Percentiles rank a stretch among this genome's conserved stretches.
These are phyloP conservation scores for Sarcodon aspratus DNA, from an alignment of 768 basidiomycete species.

Conservation along the genomic window DNA sequence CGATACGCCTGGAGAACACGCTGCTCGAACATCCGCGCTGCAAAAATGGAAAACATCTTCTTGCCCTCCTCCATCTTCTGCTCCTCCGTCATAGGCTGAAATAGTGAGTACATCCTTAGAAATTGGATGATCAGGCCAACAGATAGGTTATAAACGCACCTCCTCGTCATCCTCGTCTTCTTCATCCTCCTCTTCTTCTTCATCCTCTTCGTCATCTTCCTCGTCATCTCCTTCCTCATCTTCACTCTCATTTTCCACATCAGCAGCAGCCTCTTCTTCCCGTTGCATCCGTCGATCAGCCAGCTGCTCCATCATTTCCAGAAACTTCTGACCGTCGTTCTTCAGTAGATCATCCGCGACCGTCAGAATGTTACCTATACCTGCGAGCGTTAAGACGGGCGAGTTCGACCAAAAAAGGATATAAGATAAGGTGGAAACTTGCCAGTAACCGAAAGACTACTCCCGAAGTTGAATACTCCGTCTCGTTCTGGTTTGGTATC, in stretches of 20 bases:
- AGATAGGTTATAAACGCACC: conserved; percentile 10
- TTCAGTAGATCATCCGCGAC: conserved; percentile 98
- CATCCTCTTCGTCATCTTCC: conserved; percentile 38
- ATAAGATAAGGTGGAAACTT: conserved; percentile 18
- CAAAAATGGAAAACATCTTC: conserved; percentile 99
- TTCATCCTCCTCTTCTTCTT: conserved; percentile 39
- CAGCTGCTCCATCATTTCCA: conserved; percentile 99
- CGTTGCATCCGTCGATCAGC: conserved; percentile 90
- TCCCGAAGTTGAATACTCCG: conserved; percentile 73
- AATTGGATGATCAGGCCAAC: conserved; percentile 1
- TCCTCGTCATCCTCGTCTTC: conserved; percentile 41
- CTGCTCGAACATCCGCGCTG: conserved; percentile 99
- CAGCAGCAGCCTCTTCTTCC: conserved; percentile 54
- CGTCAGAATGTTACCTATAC: conserved; percentile 90
- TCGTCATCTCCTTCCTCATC: conserved; percentile 40
- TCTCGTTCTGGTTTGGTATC: conserved; percentile 45
- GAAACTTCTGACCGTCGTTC: conserved; percentile 97
- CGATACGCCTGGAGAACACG: conserved; percentile 94
- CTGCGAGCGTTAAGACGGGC: conserved; percentile 24
- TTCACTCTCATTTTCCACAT: conserved; percentile 33
- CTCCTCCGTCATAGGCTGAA: conserved; percentile 79
- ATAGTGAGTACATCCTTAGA: conserved; percentile 5
- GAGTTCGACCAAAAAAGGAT: not conserved
- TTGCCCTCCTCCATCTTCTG: conserved; percentile 99
- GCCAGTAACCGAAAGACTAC: conserved; percentile 75